These are phyloP conservation scores for Candida railenensis DNA, from an alignment of 805 yeast genomes.

Conservation along the genomic window DNA sequence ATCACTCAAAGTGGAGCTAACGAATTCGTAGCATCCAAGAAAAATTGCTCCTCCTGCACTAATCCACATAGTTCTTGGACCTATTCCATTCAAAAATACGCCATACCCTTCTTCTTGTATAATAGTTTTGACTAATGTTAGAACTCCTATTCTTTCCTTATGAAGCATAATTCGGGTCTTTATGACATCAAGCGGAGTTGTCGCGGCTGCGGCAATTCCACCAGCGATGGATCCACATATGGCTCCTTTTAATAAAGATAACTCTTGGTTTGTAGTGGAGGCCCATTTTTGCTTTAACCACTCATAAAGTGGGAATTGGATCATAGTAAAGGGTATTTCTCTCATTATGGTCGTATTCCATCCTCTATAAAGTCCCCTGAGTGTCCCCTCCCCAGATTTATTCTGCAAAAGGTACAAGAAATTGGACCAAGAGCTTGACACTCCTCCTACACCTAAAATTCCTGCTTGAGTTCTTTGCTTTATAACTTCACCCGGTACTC, in stretches of 20 bases:
- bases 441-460: slow-evolving; percentile 27
- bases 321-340: slow-evolving; percentile 94
- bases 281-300: slow-evolving; percentile 66
- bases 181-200: slow-evolving; percentile 78
- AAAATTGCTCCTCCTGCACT: slow-evolving; percentile 98
- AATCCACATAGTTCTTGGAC: slow-evolving; percentile 97
- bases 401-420: slow-evolving; percentile 61
- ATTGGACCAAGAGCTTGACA: slow-evolving; percentile 66
- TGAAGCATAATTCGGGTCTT: slow-evolving; percentile 85
- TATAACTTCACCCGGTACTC: slow-evolving; percentile 96
- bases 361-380: slow-evolving; percentile 85
- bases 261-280: slow-evolving; percentile 26
- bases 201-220: slow-evolving; percentile 75
- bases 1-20: slow-evolving; percentile 35
- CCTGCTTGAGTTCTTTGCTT: slow-evolving; percentile 87
- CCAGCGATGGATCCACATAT: slow-evolving; percentile 82
- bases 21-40: slow-evolving; percentile 87
- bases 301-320: slow-evolving; percentile 94
- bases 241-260: slow-evolving; percentile 75
- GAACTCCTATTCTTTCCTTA: slow-evolving; percentile 46
- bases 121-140: slow-evolving; percentile 49
- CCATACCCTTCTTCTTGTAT: slow-evolving; percentile 68
- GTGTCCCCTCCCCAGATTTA: slow-evolving; percentile 72
- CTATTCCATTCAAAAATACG: slow-evolving; percentile 81
- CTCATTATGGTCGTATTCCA: slow-evolving; percentile 91